These are phyloP conservation scores for Picea engelmannii DNA, from an alignment of 83 land plant species.

Conservation along the genomic window DNA sequence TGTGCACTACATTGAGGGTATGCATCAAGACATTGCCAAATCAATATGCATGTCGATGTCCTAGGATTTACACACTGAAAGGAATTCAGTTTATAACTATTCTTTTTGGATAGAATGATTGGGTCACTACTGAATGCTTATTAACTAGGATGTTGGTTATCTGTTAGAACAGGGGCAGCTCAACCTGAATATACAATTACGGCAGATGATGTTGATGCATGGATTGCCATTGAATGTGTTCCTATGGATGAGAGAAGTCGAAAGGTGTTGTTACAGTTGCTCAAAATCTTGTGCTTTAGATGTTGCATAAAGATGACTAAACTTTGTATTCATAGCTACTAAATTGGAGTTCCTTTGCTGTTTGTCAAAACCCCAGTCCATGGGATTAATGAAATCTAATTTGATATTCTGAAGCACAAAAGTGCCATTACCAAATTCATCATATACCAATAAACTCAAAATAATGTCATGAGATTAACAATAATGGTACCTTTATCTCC, in stretches of 20 bases:
- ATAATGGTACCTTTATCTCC: background rate
- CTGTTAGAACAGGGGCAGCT: constrained; percentile 75
- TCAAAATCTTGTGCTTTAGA: background rate
- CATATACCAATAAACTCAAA: background rate
- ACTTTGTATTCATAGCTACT: background rate
- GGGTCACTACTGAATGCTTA: background rate
- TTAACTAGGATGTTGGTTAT: constrained; percentile 12
- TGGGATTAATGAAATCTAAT: background rate
- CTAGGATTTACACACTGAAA: background rate
- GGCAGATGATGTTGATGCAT: constrained; percentile 90
- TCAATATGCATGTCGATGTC: background rate
- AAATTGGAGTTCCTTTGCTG: too few species aligned
- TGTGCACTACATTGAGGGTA: constrained; percentile 80
- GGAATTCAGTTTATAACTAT: background rate
- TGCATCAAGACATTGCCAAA: constrained; percentile 2
- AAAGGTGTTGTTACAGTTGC: constrained; percentile 46
- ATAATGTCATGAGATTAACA: background rate
- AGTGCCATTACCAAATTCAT: background rate
- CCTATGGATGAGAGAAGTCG: constrained; percentile 88
- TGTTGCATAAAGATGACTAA: background rate
- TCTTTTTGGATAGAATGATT: background rate
- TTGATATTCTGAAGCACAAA: background rate
- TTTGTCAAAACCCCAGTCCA: background rate
- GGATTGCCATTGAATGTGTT: constrained; percentile 85
- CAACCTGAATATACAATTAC: constrained; percentile 89